Evolutionary conservation across 73 alveolate genomes (phyloP).

Genomic region (Tetrahymena borealis): DNA sequence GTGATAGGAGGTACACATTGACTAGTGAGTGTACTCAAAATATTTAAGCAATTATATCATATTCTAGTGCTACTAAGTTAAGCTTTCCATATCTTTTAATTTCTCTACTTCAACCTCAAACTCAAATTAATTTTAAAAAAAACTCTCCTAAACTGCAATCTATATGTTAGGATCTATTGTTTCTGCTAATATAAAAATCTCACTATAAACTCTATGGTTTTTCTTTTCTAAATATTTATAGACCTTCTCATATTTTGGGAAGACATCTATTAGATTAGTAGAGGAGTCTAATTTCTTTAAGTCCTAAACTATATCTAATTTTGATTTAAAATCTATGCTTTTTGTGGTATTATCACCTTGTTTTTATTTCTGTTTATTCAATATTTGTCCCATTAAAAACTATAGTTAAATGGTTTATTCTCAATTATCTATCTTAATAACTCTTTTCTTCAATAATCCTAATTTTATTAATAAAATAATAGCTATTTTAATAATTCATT

Average conservation of each 20-base stretch:
- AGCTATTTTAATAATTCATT: too few relatives aligned
- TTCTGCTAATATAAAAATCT: not conserved
- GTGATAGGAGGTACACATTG: not conserved
- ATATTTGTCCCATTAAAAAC: not conserved
- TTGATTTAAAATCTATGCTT: not conserved
- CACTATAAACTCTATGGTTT: not conserved
- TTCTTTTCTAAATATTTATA: not conserved
- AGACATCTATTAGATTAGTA: not conserved
- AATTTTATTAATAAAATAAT: too few relatives aligned
- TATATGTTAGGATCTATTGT: not conserved
- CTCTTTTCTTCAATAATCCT: not conserved
- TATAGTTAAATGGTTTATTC: not conserved
- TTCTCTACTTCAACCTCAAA: not conserved
- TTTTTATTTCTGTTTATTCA: not conserved
- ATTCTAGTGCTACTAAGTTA: not conserved
- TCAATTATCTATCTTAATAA: not conserved
- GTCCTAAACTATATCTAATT: not conserved
- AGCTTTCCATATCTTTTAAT: not conserved
- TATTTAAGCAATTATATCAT: not conserved
- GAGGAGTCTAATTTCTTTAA: not conserved
- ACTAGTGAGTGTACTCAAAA: not conserved
- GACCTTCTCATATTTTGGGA: not conserved
- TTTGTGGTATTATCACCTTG: not conserved
- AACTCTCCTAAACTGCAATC: not conserved
- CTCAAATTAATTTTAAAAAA: not conserved